Evolutionary conservation across 2,329 filamentous ascomycete genomes (phyloP).

Genomic region (Xylariaceae sp.): DNA sequence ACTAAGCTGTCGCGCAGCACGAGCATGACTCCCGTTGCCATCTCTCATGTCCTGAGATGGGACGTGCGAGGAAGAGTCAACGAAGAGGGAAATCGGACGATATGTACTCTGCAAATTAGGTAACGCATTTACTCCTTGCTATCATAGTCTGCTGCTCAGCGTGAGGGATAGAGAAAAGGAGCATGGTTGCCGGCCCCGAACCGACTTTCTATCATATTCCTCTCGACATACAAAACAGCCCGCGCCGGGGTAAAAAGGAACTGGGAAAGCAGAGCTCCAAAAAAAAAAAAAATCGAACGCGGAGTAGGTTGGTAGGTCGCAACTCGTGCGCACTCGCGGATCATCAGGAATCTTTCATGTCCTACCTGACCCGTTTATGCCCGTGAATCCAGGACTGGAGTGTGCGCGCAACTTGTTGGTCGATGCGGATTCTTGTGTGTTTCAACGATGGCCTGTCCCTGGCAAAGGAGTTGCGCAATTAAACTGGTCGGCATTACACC

Average conservation of each 20-base stretch:
- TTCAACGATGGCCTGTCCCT: neutral
- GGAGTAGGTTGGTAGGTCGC: constrained; percentile 1
- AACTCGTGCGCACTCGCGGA: constrained; percentile 7
- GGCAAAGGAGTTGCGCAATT: constrained; percentile 4
- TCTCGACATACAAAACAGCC: constrained; percentile 19
- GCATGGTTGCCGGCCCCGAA: neutral
- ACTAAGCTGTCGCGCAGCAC: no score
- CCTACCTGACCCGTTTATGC: constrained; percentile 4
- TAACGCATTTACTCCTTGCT: neutral
- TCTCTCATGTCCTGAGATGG: neutral
- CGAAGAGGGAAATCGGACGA: neutral
- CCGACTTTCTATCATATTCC: constrained; percentile 12
- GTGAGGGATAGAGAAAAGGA: neutral
- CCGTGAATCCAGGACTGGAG: neutral
- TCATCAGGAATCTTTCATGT: constrained; percentile 8
- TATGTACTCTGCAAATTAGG: neutral
- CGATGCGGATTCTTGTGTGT: neutral
- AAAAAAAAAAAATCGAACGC: constrained; percentile 4
- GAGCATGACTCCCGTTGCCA: no score
- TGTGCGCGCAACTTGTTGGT: neutral
- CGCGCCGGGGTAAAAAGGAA: constrained; percentile 2
- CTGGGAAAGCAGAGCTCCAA: neutral
- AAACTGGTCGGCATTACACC: constrained; percentile 49
- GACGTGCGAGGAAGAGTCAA: neutral
- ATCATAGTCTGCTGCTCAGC: neutral